phyloP scores from a whole-genome alignment of 495 filamentous ascomycete species.

The Baudoinia panamericana region DNA sequence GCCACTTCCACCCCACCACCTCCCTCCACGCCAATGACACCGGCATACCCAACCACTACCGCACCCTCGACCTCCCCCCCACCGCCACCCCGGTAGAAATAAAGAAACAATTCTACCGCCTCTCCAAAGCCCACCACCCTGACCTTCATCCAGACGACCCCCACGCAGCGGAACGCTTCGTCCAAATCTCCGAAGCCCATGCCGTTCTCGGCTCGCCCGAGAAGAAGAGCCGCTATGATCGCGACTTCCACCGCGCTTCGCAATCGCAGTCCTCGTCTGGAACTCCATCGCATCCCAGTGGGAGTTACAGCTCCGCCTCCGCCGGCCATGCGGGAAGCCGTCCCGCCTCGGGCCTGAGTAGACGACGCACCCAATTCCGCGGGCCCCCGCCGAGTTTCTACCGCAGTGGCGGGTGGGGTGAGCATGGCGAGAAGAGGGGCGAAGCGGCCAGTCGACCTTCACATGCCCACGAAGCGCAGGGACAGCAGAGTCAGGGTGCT shows the following conservation, averaged over 20 bases:
- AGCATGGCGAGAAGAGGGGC: constrained; percentile 36
- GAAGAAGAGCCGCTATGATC: constrained; percentile 70
- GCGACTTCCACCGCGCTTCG: constrained; percentile 36
- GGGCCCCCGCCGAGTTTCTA: constrained; percentile 89
- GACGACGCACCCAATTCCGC: constrained; percentile 56
- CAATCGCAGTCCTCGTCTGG: constrained; percentile 23
- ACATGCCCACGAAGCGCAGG: constrained; percentile 15
- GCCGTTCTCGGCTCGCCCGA: constrained; percentile 53
- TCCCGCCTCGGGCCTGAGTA: constrained; percentile 54
- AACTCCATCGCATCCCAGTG: constrained; percentile 19
- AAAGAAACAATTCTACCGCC: constrained; percentile 85
- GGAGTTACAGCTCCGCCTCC: constrained; percentile 24
- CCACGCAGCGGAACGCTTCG: constrained; percentile 61
- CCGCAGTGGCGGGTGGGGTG: constrained; percentile 58
- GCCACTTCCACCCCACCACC: constrained; percentile 26
- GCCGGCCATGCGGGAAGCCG: constrained; percentile 30
- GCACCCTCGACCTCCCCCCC: constrained; percentile 59
- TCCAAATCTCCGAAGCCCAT: constrained; percentile 79
- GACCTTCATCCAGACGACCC: constrained; percentile 76
- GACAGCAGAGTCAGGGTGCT: constrained; percentile 9
- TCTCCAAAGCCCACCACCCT: constrained; percentile 88
- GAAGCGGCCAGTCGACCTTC: constrained; percentile 7
- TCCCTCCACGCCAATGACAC: constrained; percentile 14
- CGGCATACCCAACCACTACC: constrained; percentile 54
- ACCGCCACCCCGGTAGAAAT: constrained; percentile 62